Percentiles rank a stretch among this genome's conserved stretches.
Conservation (phyloP, 2,329 filamentous ascomycete genomes). For the Pseudogymnoascus sp. region DNA sequence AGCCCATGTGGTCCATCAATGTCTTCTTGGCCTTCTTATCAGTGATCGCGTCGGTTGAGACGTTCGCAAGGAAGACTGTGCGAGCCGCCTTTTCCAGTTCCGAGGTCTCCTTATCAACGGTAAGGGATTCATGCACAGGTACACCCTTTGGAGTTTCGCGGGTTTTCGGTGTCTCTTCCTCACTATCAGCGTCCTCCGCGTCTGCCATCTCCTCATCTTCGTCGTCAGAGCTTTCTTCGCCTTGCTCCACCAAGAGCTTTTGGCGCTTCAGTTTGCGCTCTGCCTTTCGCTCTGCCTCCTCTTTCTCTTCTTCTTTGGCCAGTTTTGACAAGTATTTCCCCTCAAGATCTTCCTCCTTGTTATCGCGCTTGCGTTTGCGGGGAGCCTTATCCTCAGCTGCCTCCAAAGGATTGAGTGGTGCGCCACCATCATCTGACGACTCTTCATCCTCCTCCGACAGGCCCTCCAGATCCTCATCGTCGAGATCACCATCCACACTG, state of each 20-base stretch:
- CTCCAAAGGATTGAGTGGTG: constrained; percentile 37
- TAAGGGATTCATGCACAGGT: constrained; percentile 48
- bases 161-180: constrained; percentile 29
- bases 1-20: constrained; percentile 69
- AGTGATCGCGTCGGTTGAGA: constrained; percentile 73
- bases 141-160: constrained; percentile 37
- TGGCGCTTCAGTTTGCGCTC: constrained; percentile 42
- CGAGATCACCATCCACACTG: constrained; percentile 29
- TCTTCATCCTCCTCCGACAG: constrained; percentile 25
- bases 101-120: constrained; percentile 43
- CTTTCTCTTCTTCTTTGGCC: constrained; percentile 50
- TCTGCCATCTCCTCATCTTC: constrained; percentile 21
- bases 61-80: constrained; percentile 89
- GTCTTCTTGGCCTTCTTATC: constrained; percentile 75
- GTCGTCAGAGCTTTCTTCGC: constrained; percentile 26
- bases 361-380: constrained; percentile 54
- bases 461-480: constrained; percentile 27
- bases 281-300: constrained; percentile 39
- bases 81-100: constrained; percentile 80
- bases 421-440: constrained; percentile 30
- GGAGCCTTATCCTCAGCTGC: constrained; percentile 33
- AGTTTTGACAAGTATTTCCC: constrained; percentile 62
- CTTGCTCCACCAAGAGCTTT: constrained; percentile 37
- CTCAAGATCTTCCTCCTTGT: constrained; percentile 62
- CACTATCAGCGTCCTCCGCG: constrained; percentile 22